Base-by-base conservation (phyloP, 352 stramenopile species). In the Phytophthora tubulina region DNA sequence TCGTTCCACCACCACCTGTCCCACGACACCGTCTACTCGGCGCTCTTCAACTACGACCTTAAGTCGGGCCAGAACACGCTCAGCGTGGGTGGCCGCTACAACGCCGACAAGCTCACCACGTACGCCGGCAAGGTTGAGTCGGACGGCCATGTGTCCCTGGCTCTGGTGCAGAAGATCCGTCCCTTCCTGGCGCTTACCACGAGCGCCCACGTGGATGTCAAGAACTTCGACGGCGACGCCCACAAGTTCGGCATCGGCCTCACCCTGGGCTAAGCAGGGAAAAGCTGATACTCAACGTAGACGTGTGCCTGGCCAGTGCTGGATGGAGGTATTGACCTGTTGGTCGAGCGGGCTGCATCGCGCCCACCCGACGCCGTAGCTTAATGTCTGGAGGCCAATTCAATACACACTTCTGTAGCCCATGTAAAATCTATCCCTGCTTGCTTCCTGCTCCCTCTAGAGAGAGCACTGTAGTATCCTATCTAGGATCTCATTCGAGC, bases 221-320 rank as follows among this genome's bases (percentile, higher is more conserved):
- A 97, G 90, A 96, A 97, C 85, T 96, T 97, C 63, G 88, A 97
- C 70, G 88, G 90, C 59, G 90, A 97, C 60, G 86, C 88, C 63
- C 90, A 97, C 86, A 97, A 97, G 86, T 97, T 97, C 74, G 90
- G 90, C 67, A 92, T 97, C 52, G 87, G 87, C 38, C 87, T 97
- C 75, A 94, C 88, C 39, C 78, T 97, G 42, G 90, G 90, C 63
- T 97, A 96, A 93, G 63, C 53, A 42, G 39, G 17, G 9, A 55
- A 30, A 17, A 7, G 54, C 17, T 49, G 32, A 46, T 52, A 60
- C 31, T 59, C 60, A 64, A 59, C 59, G 60, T 70, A 74, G 52
- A 73, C 32, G 57, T 67, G 67, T 67, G 45, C 13, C 49, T 71
- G 60, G 65, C 58, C 50, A 59, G 67, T 65, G 49, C 54, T 75